Evolutionary conservation across 768 basidiomycete genomes (phyloP), one percentile per base, ranked within the genome.

Genomic region (Xerocomellus intermedius): DNA sequence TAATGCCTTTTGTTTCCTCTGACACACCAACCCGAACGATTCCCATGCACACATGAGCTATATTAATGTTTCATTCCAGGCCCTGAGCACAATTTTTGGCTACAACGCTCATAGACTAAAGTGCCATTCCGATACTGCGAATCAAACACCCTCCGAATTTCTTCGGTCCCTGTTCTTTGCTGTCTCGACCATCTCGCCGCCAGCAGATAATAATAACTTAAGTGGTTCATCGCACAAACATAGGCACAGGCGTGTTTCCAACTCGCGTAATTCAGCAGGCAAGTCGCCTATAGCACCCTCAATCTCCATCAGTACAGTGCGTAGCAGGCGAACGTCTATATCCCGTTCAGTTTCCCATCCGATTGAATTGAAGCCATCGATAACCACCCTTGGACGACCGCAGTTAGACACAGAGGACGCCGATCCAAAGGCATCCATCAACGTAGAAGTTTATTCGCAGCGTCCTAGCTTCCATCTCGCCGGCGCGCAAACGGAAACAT

Each of bases 1-100:
- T 43, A 12, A 13, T 35, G 13, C 10, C 24, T n/a, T 57, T 45
- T 38, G 21, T 19, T 36, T 43, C 38, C 21, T 39, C 42, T 28
- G 38, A 59, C 56, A 52, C 24, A 43, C 28, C 49, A 26, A 46
- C 26, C 57, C 21, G n/a, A 43, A 48, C 22, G 14, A 38, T 55
- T 54, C 53, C 52, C 42, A 41, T 57, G 21, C 26, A 21, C 41
- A 52, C 42, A 32, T 48, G 41, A 7, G 7, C 41, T 42, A 46
- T 39, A 46, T 22, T 59, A 19, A 54, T 21, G 39, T 57, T 56
- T 51, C 57, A 53, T 64, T 43, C 47, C 65, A 89, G 87, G 82
- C 79, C 14, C 69, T 90, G 28, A 75, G 79, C 36, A 75, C 77
- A 21, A 66, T 89, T 14, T 86, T 90, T 65, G 82, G 85, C 24